Base-by-base conservation (phyloP, 192 early-diverging fungal species). In the Paraglomus brasilianum region DNA sequence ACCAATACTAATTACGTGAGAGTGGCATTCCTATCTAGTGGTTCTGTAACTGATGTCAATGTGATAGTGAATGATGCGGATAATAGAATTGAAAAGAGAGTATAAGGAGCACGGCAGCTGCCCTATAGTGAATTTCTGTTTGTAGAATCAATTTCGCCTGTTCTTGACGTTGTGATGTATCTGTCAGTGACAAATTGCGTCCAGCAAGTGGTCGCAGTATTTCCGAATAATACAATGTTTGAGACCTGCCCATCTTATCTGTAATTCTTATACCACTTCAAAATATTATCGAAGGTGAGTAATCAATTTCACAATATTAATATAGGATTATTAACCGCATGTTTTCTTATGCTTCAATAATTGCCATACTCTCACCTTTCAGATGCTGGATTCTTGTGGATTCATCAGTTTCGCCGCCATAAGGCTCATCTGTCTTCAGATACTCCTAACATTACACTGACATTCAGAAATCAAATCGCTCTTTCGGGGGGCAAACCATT, bases 161-260 rank as follows among this genome's bases (percentile, higher is more conserved):
- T n/a, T n/a, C n/a, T n/a, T n/a, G n/a, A n/a, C n/a, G n/a, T n/a
- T n/a, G n/a, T n/a, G n/a, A n/a, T n/a, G n/a, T n/a, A n/a, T n/a
- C n/a, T n/a, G n/a, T n/a, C n/a, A n/a, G n/a, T n/a, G n/a, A n/a
- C n/a, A n/a, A n/a, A n/a, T n/a, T n/a, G n/a, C n/a, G n/a, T n/a
- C n/a, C n/a, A n/a, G n/a, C n/a, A n/a, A n/a, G n/a, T 39, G 40
- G 0, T 24, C 3, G 56, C 30, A 5, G 0, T 30, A 8, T 58
- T 58, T 40, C 56, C 56, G 3, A 58, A 58, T 58, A 58, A 58
- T 40, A 58, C 56, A 10, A 8, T 36, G 14, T 58, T 39, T 58
- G 30, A n/a, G n/a, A n/a, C n/a, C n/a, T n/a, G n/a, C n/a, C n/a
- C n/a, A n/a, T n/a, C n/a, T n/a, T n/a, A n/a, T n/a, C n/a, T n/a